Conservation (phyloP, 2,329 filamentous ascomycete species). For the Sporothrix euskadiensis region DNA sequence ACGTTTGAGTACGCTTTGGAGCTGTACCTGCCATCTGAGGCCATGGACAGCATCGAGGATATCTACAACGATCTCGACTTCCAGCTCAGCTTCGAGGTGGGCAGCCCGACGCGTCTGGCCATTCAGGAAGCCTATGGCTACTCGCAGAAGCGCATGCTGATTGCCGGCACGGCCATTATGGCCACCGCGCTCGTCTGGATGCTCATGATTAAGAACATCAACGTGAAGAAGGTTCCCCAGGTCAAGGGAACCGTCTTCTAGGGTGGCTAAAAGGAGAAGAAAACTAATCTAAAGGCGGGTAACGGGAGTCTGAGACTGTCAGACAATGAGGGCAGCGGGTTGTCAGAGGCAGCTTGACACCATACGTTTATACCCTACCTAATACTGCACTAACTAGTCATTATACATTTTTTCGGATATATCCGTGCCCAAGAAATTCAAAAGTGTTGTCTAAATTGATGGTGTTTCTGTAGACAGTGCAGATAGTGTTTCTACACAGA, state of each 20-base stretch:
- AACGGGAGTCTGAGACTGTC: not conserved
- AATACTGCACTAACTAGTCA: not conserved
- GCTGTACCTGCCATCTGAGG: slow-evolving; percentile 50
- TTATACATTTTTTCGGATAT: not conserved
- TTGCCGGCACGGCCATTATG: slow-evolving; percentile 41
- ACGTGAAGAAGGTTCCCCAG: slow-evolving; percentile 29
- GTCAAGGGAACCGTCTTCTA: slow-evolving; percentile 30
- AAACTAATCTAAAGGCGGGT: not conserved
- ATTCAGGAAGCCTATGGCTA: slow-evolving; percentile 51
- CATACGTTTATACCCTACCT: not conserved
- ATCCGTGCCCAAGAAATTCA: not conserved
- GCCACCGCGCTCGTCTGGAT: slow-evolving; percentile 38
- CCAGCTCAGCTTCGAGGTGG: slow-evolving; percentile 52
- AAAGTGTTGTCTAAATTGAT: not conserved
- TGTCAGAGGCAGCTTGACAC: not conserved
- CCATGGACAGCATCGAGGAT: slow-evolving; percentile 41
- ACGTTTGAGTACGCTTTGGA: slow-evolving; percentile 49
- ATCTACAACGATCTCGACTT: slow-evolving; percentile 56
- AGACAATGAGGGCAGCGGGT: not conserved
- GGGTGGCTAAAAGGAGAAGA: too few relatives aligned
- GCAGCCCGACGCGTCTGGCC: slow-evolving; percentile 45
- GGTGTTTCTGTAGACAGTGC: not conserved
- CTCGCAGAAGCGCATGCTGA: slow-evolving; percentile 46
- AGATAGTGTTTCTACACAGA: not conserved
- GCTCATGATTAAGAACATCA: slow-evolving; percentile 30